phyloP scores from a whole-genome alignment of 139 green algal genomes.

The Chloropicon primus region DNA sequence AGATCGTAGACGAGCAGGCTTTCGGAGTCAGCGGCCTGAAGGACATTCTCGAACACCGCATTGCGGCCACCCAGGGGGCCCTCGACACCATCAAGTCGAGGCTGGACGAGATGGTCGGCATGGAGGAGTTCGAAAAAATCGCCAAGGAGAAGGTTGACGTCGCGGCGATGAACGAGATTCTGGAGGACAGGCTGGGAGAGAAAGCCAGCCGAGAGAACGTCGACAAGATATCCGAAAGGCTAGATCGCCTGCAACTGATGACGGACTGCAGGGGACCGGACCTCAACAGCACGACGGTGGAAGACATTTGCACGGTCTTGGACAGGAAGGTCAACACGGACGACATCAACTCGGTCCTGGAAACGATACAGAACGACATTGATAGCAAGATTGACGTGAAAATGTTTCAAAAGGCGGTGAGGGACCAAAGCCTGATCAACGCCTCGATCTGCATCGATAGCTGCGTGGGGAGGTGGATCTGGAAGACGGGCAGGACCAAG shows the following conservation, averaged over 20 bases:
- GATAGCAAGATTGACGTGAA: slow-evolving; percentile 2
- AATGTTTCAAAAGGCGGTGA: slow-evolving; percentile 13
- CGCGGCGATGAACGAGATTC: slow-evolving; percentile 8
- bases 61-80: neutral
- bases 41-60: neutral
- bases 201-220: neutral
- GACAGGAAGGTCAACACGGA: slow-evolving; percentile 28
- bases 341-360: slow-evolving; percentile 32
- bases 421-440: slow-evolving; percentile 24
- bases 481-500: slow-evolving; percentile 24
- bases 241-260: neutral
- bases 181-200: neutral
- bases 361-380: slow-evolving; percentile 13
- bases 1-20: neutral
- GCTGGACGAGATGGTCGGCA: neutral
- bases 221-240: neutral
- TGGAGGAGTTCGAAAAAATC: neutral
- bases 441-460: slow-evolving; percentile 8
- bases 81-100: neutral
- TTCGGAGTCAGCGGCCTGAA: neutral
- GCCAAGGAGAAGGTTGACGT: slow-evolving; percentile 18
- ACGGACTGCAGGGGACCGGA: neutral
- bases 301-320: slow-evolving; percentile 20
- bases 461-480: slow-evolving; percentile 21
- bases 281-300: neutral